phyloP scores from a whole-genome alignment of 306 rosid genomes.

The Prunus davidiana region DNA sequence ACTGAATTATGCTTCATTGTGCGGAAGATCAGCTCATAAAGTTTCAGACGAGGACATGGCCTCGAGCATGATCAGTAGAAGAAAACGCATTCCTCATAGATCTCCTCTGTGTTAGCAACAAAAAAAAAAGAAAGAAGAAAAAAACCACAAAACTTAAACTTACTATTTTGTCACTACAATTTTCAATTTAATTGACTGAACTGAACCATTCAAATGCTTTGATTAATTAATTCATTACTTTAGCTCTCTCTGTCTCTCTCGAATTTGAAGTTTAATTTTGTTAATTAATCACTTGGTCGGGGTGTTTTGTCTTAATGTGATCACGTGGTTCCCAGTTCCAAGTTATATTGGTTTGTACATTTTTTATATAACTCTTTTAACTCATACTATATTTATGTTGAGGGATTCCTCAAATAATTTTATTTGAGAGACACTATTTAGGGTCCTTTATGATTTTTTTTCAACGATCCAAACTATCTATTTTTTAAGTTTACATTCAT shows the following conservation, averaged over 20 bases:
- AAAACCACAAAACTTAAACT: neutral
- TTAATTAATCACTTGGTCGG: constrained; percentile 97
- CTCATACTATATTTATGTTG: neutral
- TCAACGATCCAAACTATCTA: too few relatives aligned
- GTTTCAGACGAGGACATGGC: constrained; percentile 67
- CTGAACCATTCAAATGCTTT: constrained; percentile 43
- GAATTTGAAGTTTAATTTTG: constrained; percentile 41
- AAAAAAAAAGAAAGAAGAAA: neutral
- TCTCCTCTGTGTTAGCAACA: constrained; percentile 68
- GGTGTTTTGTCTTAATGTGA: constrained; percentile 86
- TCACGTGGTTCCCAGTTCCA: constrained; percentile 99
- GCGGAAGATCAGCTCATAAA: constrained; percentile 62
- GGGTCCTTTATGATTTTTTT: too few relatives aligned
- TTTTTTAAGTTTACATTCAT: too few relatives aligned
- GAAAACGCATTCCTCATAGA: constrained; percentile 95
- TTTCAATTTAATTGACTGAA: constrained; percentile 48
- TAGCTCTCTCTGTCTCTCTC: constrained; percentile 15
- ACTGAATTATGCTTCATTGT: constrained; percentile 30
- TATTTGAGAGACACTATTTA: too few relatives aligned
- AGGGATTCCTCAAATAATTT: too few relatives aligned
- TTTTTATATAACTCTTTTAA: constrained; percentile 1
- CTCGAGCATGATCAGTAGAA: constrained; percentile 73
- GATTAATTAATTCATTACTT: constrained; percentile 18
- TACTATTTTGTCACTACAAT: neutral
- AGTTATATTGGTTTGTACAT: constrained; percentile 65